Percentiles rank a stretch among this genome's conserved stretches.
phyloP scores from a whole-genome alignment of 129 eudicot genomes.

The Artemisia tridentata region DNA sequence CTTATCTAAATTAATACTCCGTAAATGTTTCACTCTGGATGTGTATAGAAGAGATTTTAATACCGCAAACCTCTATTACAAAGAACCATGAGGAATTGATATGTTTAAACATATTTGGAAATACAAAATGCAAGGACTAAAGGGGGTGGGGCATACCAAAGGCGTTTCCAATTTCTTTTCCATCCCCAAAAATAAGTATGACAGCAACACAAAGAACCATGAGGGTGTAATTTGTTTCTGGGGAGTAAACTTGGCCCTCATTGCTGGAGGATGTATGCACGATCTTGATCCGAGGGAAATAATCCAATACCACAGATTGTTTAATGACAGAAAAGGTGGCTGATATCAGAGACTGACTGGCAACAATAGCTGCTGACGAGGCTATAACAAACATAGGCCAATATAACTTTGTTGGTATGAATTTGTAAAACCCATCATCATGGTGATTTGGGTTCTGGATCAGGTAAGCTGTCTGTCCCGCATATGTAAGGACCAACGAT shows the following conservation, averaged over 20 bases:
- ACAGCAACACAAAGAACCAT: constrained; percentile 68
- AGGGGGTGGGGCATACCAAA: constrained; percentile 39
- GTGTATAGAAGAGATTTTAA: too few species aligned
- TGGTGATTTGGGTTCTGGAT: constrained; percentile 59
- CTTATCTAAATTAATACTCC: too few species aligned
- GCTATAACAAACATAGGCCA: constrained; percentile 71
- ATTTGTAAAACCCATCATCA: constrained; percentile 61
- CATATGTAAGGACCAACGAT: constrained; percentile 60
- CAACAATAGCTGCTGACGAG: constrained; percentile 59
- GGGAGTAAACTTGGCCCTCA: constrained; percentile 73
- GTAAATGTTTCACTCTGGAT: too few species aligned
- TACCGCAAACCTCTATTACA: too few species aligned
- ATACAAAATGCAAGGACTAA: background rate
- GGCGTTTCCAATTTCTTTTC: constrained; percentile 66
- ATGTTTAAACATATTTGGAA: background rate
- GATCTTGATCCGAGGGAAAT: constrained; percentile 67
- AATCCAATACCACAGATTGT: constrained; percentile 66
- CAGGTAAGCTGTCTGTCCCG: constrained; percentile 74
- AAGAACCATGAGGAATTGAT: too few species aligned
- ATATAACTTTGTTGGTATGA: constrained; percentile 49
- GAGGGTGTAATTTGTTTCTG: constrained; percentile 63
- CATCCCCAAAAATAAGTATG: constrained; percentile 54
- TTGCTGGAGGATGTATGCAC: constrained; percentile 62
- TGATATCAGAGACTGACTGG: constrained; percentile 73
- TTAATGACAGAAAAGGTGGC: constrained; percentile 73